Base-by-base conservation (phyloP, 2,329 filamentous ascomycete species). In the Seiridium cupressi region DNA sequence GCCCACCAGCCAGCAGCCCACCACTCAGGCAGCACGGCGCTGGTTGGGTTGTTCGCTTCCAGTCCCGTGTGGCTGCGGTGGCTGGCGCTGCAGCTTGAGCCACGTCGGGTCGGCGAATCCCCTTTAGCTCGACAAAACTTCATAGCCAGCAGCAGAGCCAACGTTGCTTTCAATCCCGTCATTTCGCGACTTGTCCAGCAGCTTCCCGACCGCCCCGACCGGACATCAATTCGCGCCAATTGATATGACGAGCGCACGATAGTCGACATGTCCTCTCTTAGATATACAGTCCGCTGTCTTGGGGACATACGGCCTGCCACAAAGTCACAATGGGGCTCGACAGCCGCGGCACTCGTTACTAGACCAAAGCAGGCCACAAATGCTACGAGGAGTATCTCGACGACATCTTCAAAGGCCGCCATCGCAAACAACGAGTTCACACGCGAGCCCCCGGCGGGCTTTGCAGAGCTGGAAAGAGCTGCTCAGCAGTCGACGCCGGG, bases 221-320 rank as follows among this genome's bases (percentile, higher is more conserved):
- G 31, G 48, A 51, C 3, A n/a, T 11, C 49, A 18, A 35, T 34
- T 13, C 35, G 49, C 34, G 44, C 51, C 46, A 44, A 61, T 61
- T 59, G 60, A 49, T 32, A 59, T 51, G 56, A 32, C 51, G 60
- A 59, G 32, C 31, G 31, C 31, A 26, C 47, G 40, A 56, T 44
- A 44, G 44, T 58, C 54, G 36, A 35, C 10, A 73, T 73, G 71
- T 70, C 70, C 53, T 64, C 71, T 68, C 63, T 72, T 55, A 68
- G 68, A 64, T 65, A 66, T 61, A 61, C 68, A 57, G 61, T 62
- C 58, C 69, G 70, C 60, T 73, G 69, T 67, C 64, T 72, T 63
- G 66, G 70, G 63, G 66, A 66, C 59, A 55, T 71, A 32, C 63
- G 66, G 55, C 48, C 65, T 35, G 60, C 61, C 44, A 53, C 64